Percentiles rank a stretch among this genome's conserved stretches.
Evolutionary conservation across 805 yeast genomes (phyloP).

Genomic region (Myxozyma mucilagina): DNA sequence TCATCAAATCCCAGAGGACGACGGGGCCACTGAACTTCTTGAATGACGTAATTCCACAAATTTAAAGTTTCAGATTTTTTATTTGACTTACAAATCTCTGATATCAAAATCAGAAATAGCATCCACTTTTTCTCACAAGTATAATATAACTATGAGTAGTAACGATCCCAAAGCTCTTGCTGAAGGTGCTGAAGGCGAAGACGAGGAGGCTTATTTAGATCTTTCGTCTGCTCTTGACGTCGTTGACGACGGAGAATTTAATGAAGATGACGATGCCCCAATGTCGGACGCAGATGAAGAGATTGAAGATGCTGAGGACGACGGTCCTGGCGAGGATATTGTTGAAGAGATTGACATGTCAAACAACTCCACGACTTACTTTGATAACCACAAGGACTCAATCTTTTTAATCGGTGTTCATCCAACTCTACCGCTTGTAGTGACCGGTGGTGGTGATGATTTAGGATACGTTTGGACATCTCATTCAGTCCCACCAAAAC

Average conservation of each 20-base stretch:
- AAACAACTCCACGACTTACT: conserved; percentile 85
- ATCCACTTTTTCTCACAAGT: background rate
- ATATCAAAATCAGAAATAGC: too few relatives aligned
- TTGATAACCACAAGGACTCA: conserved; percentile 88
- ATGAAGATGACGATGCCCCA: conserved; percentile 11
- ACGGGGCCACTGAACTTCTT: too few relatives aligned
- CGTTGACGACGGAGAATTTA: conserved; percentile 6
- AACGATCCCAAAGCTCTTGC: background rate
- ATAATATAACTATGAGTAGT: background rate
- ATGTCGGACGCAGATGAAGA: conserved; percentile 12
- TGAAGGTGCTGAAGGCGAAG: background rate
- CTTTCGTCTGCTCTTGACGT: conserved; percentile 11
- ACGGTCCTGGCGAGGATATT: conserved; percentile 1
- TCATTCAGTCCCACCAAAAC: conserved; percentile 77
- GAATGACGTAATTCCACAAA: too few relatives aligned
- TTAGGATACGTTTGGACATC: conserved; percentile 90
- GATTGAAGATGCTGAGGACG: conserved; percentile 5
- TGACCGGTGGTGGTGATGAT: conserved; percentile 96
- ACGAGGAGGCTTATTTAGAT: conserved; percentile 5
- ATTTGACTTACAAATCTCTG: too few relatives aligned
- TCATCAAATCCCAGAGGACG: too few relatives aligned
- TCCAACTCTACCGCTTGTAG: conserved; percentile 77
- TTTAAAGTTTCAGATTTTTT: too few relatives aligned
- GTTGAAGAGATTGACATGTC: conserved; percentile 61
- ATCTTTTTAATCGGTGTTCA: conserved; percentile 79